Evolutionary conservation across 495 filamentous ascomycete species (phyloP), one percentile per base, ranked within the genome.

Genomic region (Lasiosphaeriaceae sp.): DNA sequence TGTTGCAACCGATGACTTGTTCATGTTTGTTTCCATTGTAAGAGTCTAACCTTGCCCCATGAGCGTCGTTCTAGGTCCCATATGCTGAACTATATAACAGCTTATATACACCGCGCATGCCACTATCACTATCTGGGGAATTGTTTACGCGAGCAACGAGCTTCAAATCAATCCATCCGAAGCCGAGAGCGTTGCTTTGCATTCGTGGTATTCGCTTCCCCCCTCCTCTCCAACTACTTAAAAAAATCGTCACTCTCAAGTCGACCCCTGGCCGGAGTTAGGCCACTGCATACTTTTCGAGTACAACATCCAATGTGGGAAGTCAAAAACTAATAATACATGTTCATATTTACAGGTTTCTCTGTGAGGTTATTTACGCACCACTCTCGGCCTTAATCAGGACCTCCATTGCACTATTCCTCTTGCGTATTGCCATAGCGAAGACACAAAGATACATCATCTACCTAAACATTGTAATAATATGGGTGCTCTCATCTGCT

Each of bases 371-470:
- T 12, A 54, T 71, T 31, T 74, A 75, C 47, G 63, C 65, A 1
- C 58, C 67, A 0, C 61, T 74, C 2, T 76, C 73, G 12, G 63
- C 70, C 23, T 60, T 71, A 16, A 63, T 71, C 24, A 69, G 76
- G 11, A 55, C 72, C 9, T 73, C 74, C 3, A 69, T 78, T 43
- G 69, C 69, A 20, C 57, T 76, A 5, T 74, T 77, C 50, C 66
- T 78, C 12, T 59, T 76, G 9, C 69, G 74, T 7, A 60, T 78
- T 22, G 62, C 62, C 14, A 52, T 69, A 7, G 65, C 44, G 9
- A 64, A 57, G 31, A 12, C 57, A 9, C 73, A 78, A 26, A 59
- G 63, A n/a, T 47, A 49, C 23, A 64, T 75, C 45, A 71, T 80
- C 37, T 71, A 74, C 53, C 57, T 41, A 11, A 61, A 60, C 19